These are phyloP conservation scores for Phytopythium helicoides DNA, from an alignment of 352 stramenopile genomes.

Conservation along the genomic window DNA sequence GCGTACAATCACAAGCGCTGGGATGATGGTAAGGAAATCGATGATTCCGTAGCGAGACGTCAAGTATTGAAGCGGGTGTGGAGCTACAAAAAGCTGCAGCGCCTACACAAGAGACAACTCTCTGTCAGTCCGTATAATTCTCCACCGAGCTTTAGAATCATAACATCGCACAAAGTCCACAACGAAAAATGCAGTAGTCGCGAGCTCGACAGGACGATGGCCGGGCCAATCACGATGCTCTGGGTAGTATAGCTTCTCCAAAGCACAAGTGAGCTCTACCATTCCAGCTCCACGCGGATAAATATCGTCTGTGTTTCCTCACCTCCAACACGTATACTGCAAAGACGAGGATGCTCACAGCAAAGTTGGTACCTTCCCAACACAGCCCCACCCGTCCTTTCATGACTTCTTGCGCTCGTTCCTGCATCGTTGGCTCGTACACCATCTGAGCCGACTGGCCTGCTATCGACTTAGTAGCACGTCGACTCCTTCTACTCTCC, in stretches of 20 bases:
- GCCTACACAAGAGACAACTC: constrained; percentile 20
- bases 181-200: constrained; percentile 55
- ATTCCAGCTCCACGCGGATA: background rate
- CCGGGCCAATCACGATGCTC: constrained; percentile 15
- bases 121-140: no score
- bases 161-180: constrained; percentile 41
- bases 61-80: constrained; percentile 39
- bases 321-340: constrained; percentile 59
- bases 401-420: constrained; percentile 30
- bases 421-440: constrained; percentile 50
- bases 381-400: constrained; percentile 36
- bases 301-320: background rate
- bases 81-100: constrained; percentile 48
- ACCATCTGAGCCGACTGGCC: constrained; percentile 27
- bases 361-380: constrained; percentile 56
- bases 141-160: no score
- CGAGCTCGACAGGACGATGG: constrained; percentile 32
- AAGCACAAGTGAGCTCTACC: background rate
- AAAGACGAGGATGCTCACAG: constrained; percentile 61
- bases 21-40: constrained; percentile 70
- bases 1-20: constrained; percentile 54
- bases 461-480: background rate
- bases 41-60: constrained; percentile 56
- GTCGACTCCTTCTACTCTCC: no score
- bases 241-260: constrained; percentile 37